A percentile compares a stretch with the other conserved stretches of the same genome.
phyloP scores from a whole-genome alignment of 352 stramenopile genomes.

The Phytophthora pseudosyringae region DNA sequence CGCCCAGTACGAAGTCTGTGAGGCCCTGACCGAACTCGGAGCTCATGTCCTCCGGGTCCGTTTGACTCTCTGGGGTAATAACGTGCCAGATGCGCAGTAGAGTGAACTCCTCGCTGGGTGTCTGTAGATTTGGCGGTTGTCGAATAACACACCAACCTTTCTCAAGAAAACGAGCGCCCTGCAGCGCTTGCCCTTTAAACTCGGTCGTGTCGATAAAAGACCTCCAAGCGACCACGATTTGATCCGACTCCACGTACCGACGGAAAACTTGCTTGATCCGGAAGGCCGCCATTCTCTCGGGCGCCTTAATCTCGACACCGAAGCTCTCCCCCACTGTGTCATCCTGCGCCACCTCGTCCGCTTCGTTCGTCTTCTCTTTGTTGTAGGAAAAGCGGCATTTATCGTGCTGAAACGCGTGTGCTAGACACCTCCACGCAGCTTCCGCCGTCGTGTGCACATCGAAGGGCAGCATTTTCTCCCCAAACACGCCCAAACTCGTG shows the following conservation, averaged over 20 bases:
- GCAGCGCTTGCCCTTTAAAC: constrained; percentile 51
- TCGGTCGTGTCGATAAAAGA: constrained; percentile 60
- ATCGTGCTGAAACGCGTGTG: constrained; percentile 36
- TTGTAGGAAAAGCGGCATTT: constrained; percentile 42
- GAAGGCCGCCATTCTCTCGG: constrained; percentile 54
- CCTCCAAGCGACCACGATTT: constrained; percentile 64
- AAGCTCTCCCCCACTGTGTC: constrained; percentile 70
- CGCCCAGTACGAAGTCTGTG: constrained; percentile 48
- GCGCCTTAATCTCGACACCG: constrained; percentile 53
- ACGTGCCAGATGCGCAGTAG: constrained; percentile 52
- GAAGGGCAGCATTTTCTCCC: constrained; percentile 51
- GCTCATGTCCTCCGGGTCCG: constrained; percentile 12
- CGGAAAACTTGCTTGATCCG: constrained; percentile 63
- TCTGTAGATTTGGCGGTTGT: constrained; percentile 26
- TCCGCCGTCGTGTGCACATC: constrained; percentile 35
- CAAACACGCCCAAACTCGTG: constrained; percentile 39
- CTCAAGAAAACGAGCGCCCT: constrained; percentile 57
- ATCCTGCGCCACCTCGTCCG: constrained; percentile 20
- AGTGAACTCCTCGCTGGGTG: constrained; percentile 25
- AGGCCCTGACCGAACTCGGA: constrained; percentile 37
- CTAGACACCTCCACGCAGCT: constrained; percentile 45
- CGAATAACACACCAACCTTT: constrained; percentile 65
- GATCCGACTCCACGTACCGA: constrained; percentile 58
- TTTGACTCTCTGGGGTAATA: constrained; percentile 43
- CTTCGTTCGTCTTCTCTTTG: constrained; percentile 19